Base-by-base conservation (phyloP, 2,329 filamentous ascomycete species). In the Penicillium oxalicum region DNA sequence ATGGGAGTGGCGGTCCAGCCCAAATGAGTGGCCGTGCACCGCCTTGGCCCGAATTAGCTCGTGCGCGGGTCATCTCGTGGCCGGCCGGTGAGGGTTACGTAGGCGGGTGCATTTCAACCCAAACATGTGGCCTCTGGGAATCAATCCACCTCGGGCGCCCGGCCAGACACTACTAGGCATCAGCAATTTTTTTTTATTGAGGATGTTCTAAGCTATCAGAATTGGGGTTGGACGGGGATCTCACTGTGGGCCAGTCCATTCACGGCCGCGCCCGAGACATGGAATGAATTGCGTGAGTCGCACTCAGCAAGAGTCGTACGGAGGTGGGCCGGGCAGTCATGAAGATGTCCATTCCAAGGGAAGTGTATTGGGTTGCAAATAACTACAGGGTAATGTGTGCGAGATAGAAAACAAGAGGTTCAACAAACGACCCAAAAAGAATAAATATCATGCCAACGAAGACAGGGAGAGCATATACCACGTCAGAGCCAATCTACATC, bases 311-410 rank as follows among this genome's bases (percentile, higher is more conserved):
- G 18, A 18, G 18, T 18, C 18, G 18, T 18, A 18, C 18, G 18
- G n/a, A n/a, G n/a, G 29, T 7, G 11, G 29, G 11, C 11, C 11
- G 11, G 29, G 29, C 29, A 32, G 29, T 11, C 29, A 32, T 32
- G 8, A 32, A 32, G 7, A n/a, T 28, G 39, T 34, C 24, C 5
- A 34, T 39, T 50, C 42, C 43, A 49, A 50, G 44, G 12, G 45
- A 49, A 42, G 43, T 52, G 48, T 53, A 41, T 48, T 40, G 45
- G 57, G 50, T 47, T 51, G 32, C 12, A 52, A 53, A 62, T 65
- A 66, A 63, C 62, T 67, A 67, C 63, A 65, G 58, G 59, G 60
- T 59, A 64, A 67, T 65, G 61, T 60, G 60, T 62, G 63, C 59
- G 66, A 60, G 60, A 61, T 58, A 65, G 48, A 49, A 44, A 51